These are phyloP conservation scores for Apostasia shenzhenica DNA, from an alignment of 106 monocot species.

Conservation along the genomic window DNA sequence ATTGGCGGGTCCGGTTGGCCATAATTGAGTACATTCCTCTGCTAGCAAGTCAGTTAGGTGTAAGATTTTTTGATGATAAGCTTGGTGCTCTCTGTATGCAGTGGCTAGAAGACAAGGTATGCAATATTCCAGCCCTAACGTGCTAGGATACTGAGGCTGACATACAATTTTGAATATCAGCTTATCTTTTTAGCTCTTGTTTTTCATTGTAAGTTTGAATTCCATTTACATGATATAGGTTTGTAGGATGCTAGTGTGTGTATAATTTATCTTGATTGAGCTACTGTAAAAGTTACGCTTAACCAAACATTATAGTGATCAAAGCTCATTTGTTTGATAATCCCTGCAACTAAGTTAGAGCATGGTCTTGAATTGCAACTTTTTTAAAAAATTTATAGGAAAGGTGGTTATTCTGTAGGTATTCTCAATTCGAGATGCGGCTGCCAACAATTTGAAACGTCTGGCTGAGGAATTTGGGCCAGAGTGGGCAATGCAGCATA, in stretches of 20 bases:
- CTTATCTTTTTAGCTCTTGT: too few species aligned
- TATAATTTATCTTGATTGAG: not conserved
- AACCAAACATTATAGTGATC: too few species aligned
- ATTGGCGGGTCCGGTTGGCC: conserved; percentile 92
- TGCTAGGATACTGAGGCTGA: not conserved
- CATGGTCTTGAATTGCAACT: too few species aligned
- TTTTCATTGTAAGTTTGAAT: too few species aligned
- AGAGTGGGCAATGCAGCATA: conserved; percentile 92
- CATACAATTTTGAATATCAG: too few species aligned
- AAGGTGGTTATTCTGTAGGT: conserved; percentile 31
- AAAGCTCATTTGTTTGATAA: too few species aligned
- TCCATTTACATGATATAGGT: too few species aligned
- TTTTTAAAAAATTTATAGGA: too few species aligned
- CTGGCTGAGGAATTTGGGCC: conserved; percentile 88
- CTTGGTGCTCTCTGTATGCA: conserved; percentile 94
- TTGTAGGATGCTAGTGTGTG: too few species aligned
- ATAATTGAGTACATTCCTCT: conserved; percentile 95
- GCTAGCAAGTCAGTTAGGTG: conserved; percentile 87
- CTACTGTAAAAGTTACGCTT: too few species aligned
- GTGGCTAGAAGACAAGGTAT: conserved; percentile 98
- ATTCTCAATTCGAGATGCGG: conserved; percentile 83
- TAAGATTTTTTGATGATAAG: conserved; percentile 93
- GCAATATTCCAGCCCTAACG: not conserved
- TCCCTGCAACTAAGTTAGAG: too few species aligned
- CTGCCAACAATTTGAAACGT: conserved; percentile 84